A percentile compares a stretch with the other conserved stretches of the same genome.
Conservation (phyloP, 1,284 basidiomycete genomes). For the Inonotus obliquus region DNA sequence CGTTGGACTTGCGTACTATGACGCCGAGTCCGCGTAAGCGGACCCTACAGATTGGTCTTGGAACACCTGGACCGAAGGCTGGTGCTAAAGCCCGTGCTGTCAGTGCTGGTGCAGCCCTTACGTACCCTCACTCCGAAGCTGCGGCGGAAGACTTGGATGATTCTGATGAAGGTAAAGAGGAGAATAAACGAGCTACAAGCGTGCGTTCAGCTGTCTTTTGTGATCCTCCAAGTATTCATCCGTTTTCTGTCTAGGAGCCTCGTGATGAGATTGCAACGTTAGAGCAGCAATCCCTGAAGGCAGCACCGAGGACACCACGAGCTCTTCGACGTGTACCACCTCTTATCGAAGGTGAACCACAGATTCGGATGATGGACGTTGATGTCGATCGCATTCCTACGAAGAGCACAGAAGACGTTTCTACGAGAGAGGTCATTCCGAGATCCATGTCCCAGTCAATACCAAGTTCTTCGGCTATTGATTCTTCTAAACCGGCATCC, state of each 20-base stretch:
- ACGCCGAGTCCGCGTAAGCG: constrained; percentile 16
- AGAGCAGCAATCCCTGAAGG: not conserved
- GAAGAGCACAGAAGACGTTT: not conserved
- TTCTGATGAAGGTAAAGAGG: not conserved
- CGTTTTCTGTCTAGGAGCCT: not conserved
- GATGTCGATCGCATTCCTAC: not conserved
- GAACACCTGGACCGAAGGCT: not conserved
- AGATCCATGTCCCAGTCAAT: not conserved
- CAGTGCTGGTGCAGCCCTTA: not conserved
- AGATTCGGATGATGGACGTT: not conserved
- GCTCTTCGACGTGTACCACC: not conserved
- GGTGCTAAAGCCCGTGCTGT: not conserved
- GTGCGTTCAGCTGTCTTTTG: not conserved
- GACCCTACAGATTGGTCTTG: not conserved
- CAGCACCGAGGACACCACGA: not conserved
- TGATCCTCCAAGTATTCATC: not conserved
- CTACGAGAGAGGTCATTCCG: not conserved
- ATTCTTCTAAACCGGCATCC: not conserved
- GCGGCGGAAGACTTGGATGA: not conserved
- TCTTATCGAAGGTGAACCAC: not conserved
- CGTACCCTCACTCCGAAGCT: not conserved
- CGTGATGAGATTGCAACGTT: not conserved
- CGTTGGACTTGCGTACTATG: constrained; percentile 15
- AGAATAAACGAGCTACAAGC: not conserved
- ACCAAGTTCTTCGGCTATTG: not conserved